These are phyloP conservation scores for Liriodendron chinense DNA, from an alignment of 164 flowering plant genomes.

Conservation along the genomic window DNA sequence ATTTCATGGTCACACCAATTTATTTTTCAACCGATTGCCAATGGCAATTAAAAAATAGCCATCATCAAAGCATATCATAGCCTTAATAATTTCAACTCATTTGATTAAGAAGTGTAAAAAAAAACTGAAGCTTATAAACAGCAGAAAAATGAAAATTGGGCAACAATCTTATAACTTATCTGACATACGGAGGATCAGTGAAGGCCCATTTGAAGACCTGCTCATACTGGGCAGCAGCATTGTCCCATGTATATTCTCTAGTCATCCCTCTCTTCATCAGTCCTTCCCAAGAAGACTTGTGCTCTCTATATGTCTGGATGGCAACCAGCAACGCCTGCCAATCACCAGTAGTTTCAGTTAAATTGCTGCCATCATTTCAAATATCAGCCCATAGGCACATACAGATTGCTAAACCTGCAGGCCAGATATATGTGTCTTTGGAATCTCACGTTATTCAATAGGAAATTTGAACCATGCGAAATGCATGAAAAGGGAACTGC, in stretches of 20 bases:
- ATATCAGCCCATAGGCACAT: no score
- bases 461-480: no score
- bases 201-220: slow-evolving; percentile 81
- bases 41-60: background rate
- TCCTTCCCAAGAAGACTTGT: slow-evolving; percentile 82
- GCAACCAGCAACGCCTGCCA: slow-evolving; percentile 68
- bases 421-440: no score
- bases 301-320: slow-evolving; percentile 56
- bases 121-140: background rate
- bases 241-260: slow-evolving; percentile 75
- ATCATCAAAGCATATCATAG: background rate
- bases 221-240: slow-evolving; percentile 79
- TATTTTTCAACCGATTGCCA: background rate
- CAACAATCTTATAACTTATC: slow-evolving; percentile 16
- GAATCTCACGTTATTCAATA: no score
- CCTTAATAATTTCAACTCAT: background rate
- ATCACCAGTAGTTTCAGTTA: background rate
- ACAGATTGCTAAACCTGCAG: no score
- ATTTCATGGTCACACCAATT: no score
- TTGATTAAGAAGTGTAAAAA: background rate
- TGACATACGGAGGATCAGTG: slow-evolving; percentile 66
- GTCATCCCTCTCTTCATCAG: slow-evolving; percentile 88
- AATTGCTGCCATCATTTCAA: background rate
- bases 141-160: background rate
- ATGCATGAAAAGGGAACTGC: no score